Conservation (phyloP, 768 basidiomycete genomes). For the Panellus pusillus region DNA sequence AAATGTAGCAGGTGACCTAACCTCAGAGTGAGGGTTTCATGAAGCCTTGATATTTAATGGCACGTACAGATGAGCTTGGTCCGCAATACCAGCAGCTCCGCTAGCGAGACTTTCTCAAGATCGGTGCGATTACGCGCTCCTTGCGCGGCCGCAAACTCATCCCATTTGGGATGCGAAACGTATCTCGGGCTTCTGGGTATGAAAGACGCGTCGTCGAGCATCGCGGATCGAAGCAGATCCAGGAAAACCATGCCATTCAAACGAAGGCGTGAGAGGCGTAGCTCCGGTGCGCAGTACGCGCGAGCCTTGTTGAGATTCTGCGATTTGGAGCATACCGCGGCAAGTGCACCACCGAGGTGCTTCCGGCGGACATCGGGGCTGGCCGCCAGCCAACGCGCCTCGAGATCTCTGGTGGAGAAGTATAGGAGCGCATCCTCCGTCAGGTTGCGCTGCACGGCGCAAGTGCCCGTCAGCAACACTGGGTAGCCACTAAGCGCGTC, state of each 20-base stretch:
- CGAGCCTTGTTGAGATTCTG: conserved; percentile 2
- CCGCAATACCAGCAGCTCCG: conserved; percentile 1
- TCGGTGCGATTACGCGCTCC: not conserved
- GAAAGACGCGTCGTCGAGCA: conserved; percentile 12
- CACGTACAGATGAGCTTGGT: conserved; percentile 14
- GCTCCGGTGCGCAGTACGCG: too few species aligned
- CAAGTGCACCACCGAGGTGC: not conserved
- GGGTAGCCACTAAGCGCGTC: not conserved
- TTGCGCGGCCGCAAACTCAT: too few species aligned
- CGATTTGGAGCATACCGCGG: not conserved
- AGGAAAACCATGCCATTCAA: conserved; percentile 8
- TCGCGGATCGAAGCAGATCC: not conserved
- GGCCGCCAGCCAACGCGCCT: not conserved
- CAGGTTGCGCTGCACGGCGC: not conserved
- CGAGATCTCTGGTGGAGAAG: not conserved
- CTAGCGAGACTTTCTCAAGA: not conserved
- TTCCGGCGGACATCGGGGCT: not conserved
- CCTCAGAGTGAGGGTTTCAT: not conserved
- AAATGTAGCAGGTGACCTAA: conserved; percentile 8
- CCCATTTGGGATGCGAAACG: too few species aligned
- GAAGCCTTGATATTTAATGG: too few species aligned
- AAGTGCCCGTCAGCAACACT: not conserved
- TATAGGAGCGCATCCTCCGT: not conserved
- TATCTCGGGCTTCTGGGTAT: too few species aligned
- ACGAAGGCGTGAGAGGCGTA: conserved; percentile 5